These are phyloP conservation scores for Arachis hypogaea DNA, from an alignment of 306 rosid genomes.

Conservation along the genomic window DNA sequence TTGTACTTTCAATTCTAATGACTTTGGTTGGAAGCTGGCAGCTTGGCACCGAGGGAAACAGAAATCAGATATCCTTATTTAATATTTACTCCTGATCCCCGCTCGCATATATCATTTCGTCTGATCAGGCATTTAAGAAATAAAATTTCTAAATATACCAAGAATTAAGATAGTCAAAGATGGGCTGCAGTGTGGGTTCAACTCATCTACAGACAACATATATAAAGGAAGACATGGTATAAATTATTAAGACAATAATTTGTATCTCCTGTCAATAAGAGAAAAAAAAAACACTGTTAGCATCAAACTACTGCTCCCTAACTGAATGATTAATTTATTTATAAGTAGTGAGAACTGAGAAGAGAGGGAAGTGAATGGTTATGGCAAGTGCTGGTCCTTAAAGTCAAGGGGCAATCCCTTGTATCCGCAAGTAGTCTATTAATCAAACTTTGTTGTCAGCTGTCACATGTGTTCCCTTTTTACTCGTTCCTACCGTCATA, in stretches of 20 bases:
- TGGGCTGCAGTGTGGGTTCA: background rate
- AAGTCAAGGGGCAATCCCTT: slow-evolving; percentile 47
- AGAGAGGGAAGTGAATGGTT: background rate
- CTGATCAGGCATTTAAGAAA: too few species aligned
- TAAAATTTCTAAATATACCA: too few species aligned
- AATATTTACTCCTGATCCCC: too few species aligned
- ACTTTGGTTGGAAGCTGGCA: too few species aligned
- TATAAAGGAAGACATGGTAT: background rate
- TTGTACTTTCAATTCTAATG: too few species aligned
- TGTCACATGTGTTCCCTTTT: slow-evolving; percentile 10
- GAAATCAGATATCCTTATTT: too few species aligned
- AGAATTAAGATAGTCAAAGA: background rate
- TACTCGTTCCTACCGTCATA: background rate
- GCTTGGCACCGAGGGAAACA: too few species aligned
- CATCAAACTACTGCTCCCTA: background rate
- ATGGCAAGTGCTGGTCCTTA: slow-evolving; percentile 21
- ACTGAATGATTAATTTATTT: background rate
- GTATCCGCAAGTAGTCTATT: slow-evolving; percentile 38
- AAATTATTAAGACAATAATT: slow-evolving; percentile 12
- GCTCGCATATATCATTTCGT: too few species aligned
- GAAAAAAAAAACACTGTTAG: too few species aligned
- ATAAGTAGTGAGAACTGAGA: slow-evolving; percentile 3
- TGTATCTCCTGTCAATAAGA: background rate
- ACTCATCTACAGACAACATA: background rate
- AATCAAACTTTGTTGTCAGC: slow-evolving; percentile 26